phyloP scores from a whole-genome alignment of 176 grass and related monocot genomes.

The Panicum miliaceum region DNA sequence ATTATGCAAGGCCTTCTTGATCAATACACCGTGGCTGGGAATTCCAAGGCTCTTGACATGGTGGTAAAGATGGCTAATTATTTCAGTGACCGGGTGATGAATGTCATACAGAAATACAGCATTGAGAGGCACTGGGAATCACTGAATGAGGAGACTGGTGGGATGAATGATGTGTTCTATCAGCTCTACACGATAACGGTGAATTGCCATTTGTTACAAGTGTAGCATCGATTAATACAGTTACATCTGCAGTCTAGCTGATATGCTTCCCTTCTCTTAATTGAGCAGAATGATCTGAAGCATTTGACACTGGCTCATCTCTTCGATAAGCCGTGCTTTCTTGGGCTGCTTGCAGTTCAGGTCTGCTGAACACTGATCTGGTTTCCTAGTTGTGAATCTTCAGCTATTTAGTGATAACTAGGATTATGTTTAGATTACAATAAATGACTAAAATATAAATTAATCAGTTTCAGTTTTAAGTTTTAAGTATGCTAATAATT shows the following conservation, averaged over 20 bases:
- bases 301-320: conserved; percentile 93
- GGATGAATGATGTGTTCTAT: conserved; percentile 98
- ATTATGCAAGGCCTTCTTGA: conserved; percentile 98
- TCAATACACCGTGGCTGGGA: conserved; percentile 75
- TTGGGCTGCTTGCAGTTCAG: conserved; percentile 90
- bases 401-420: neutral
- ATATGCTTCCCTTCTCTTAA: conserved; percentile 22
- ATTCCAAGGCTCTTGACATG: conserved; percentile 72
- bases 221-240: neutral
- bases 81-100: conserved; percentile 83
- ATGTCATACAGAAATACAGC: conserved; percentile 89
- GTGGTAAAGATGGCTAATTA: conserved; percentile 86
- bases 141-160: conserved; percentile 96
- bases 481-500: neutral
- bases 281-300: conserved; percentile 75
- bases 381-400: conserved; percentile 18
- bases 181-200: conserved; percentile 85
- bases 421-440: conserved; percentile 7
- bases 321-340: conserved; percentile 97
- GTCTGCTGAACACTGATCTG: conserved; percentile 38
- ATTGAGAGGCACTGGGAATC: conserved; percentile 89
- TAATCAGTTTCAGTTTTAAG: neutral
- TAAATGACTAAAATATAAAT: neutral
- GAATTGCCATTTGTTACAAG: conserved; percentile 24
- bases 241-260: conserved; percentile 18